phyloP scores from a whole-genome alignment of 176 grass and related monocot genomes.

The Saccharum spontaneum region DNA sequence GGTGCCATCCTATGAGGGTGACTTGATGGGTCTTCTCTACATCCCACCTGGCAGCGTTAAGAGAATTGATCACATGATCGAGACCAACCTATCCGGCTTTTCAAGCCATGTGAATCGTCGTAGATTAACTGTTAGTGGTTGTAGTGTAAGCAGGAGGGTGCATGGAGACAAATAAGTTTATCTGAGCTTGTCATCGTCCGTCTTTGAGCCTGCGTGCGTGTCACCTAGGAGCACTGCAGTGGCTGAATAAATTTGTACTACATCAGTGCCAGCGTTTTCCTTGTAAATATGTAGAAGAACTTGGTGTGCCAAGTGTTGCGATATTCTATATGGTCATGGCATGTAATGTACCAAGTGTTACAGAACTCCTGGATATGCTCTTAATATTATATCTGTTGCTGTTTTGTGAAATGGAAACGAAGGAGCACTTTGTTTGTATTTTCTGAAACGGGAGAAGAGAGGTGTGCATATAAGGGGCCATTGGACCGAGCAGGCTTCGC shows the following conservation, averaged over 20 bases:
- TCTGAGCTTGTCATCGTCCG: neutral
- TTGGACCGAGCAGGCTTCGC: no score
- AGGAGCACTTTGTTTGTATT: no score
- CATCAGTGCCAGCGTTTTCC: neutral
- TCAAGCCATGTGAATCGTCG: neutral
- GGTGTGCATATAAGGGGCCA: no score
- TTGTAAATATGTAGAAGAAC: neutral
- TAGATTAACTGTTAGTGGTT: constrained; percentile 1
- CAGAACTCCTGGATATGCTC: no score
- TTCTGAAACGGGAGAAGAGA: no score
- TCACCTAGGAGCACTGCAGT: neutral
- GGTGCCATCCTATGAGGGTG: neutral
- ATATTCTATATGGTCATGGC: neutral
- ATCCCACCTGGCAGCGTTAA: neutral
- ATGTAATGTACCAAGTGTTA: neutral
- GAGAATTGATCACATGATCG: constrained; percentile 50
- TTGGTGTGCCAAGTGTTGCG: neutral
- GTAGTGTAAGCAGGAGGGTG: constrained; percentile 23
- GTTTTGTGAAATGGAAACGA: no score
- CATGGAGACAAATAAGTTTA: constrained; percentile 32
- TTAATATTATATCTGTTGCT: no score
- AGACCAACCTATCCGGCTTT: constrained; percentile 39
- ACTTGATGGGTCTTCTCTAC: constrained; percentile 2
- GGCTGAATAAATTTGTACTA: neutral
- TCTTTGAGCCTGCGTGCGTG: neutral